A percentile compares a stretch with the other conserved stretches of the same genome.
These are phyloP conservation scores for Diaporthe ilicicola DNA, from an alignment of 2,329 filamentous ascomycete genomes.

Conservation along the genomic window DNA sequence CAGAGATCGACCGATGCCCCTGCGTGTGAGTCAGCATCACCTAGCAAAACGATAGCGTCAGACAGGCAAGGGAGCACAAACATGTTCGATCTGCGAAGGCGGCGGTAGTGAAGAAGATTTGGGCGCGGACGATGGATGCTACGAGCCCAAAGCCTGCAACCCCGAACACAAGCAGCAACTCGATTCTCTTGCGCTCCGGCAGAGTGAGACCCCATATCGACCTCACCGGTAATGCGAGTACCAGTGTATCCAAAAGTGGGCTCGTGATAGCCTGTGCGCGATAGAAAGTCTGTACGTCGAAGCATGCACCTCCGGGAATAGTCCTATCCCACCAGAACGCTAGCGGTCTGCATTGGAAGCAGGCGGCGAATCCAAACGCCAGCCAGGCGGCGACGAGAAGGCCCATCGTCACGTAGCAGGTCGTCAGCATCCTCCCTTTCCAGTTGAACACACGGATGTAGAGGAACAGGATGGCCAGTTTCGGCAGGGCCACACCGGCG, in stretches of 20 bases:
- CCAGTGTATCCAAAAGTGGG: not conserved
- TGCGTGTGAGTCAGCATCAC: not conserved
- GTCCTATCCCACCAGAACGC: conserved; percentile 13
- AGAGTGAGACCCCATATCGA: not conserved
- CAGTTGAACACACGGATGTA: conserved; percentile 4
- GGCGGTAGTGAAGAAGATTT: not conserved
- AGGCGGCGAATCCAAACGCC: not conserved
- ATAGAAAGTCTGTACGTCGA: not conserved
- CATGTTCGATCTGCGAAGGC: conserved; percentile 2
- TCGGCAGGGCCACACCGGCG: not conserved
- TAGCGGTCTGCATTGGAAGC: not conserved
- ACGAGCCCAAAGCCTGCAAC: not conserved
- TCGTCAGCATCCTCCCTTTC: not conserved
- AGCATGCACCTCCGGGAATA: not conserved
- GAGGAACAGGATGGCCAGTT: not conserved
- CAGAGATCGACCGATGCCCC: not conserved
- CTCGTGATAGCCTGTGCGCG: not conserved
- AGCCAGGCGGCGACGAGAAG: not conserved
- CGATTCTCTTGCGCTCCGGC: conserved; percentile 4
- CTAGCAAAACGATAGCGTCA: no score
- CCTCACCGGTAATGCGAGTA: not conserved
- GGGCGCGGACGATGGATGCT: conserved; percentile 3
- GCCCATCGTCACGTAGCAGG: not conserved
- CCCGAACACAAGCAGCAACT: not conserved
- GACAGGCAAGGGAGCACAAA: not conserved